Conservation (phyloP, 371 early-diverging fungal species). For the Rhizopus microsporus region DNA sequence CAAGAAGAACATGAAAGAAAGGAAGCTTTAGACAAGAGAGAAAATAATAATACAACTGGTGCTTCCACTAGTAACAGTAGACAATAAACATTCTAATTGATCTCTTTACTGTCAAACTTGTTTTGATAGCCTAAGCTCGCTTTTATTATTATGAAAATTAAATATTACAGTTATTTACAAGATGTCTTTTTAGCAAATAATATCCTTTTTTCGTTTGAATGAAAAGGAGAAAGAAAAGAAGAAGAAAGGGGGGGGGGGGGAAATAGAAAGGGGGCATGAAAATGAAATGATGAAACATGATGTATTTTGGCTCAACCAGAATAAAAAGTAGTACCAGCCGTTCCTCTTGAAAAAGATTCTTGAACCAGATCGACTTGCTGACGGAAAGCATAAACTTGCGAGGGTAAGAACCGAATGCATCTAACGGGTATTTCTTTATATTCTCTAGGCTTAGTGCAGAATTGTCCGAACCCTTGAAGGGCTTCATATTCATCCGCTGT, state of each 20-base stretch:
- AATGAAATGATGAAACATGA: too few relatives aligned
- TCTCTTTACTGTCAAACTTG: neutral
- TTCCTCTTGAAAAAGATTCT: constrained; percentile 23
- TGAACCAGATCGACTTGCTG: constrained; percentile 13
- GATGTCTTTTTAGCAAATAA: too few relatives aligned
- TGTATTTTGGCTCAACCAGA: constrained; percentile 3
- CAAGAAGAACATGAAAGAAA: constrained; percentile 50
- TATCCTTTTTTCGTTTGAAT: too few relatives aligned
- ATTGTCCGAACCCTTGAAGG: constrained; percentile 41
- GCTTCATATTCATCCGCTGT: constrained; percentile 50
- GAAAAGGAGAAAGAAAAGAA: too few relatives aligned
- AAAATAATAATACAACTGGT: constrained; percentile 1
- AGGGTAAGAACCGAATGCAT: neutral
- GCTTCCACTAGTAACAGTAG: neutral
- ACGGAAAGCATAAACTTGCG: constrained; percentile 22
- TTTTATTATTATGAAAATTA: too few relatives aligned
- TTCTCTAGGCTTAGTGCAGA: constrained; percentile 55
- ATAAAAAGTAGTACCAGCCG: neutral
- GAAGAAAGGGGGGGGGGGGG: too few relatives aligned
- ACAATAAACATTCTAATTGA: neutral
- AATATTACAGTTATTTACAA: neutral
- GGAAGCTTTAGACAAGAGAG: constrained; percentile 10
- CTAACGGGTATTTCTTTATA: constrained; percentile 4
- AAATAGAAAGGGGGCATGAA: too few relatives aligned
- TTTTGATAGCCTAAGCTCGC: too few relatives aligned